Percentiles rank a stretch among this genome's conserved stretches.
Evolutionary conservation across 192 early-diverging fungal species (phyloP).

Genomic region (Umbelopsis ramanniana): DNA sequence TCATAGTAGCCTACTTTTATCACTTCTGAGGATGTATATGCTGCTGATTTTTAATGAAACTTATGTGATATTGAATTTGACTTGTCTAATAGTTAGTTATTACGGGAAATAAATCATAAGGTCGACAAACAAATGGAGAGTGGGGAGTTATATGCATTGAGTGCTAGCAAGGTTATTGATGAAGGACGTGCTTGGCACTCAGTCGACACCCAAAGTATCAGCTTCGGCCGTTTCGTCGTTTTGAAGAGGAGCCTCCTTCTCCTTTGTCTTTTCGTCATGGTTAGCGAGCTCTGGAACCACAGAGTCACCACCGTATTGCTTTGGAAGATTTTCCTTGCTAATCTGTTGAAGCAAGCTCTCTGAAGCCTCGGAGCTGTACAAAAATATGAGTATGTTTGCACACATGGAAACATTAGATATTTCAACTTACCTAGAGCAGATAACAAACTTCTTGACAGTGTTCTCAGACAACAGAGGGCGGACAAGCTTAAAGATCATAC

Average conservation of each 20-base stretch:
- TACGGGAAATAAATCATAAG: background rate
- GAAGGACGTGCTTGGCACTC: background rate
- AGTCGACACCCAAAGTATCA: conserved; percentile 6
- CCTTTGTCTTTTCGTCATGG: background rate
- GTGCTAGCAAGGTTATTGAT: background rate
- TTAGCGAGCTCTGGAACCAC: background rate
- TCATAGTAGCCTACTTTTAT: no score
- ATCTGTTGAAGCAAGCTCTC: conserved; percentile 45
- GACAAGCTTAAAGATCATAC: conserved; percentile 60
- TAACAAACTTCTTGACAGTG: conserved; percentile 65
- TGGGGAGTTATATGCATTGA: background rate
- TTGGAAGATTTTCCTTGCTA: conserved; percentile 42
- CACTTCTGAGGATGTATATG: no score
- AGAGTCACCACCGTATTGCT: conserved; percentile 31
- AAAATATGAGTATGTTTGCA: background rate
- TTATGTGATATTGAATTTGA: no score
- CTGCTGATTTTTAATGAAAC: no score
- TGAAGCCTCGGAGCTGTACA: conserved; percentile 25
- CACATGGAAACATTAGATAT: no score
- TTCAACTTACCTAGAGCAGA: conserved; percentile 48
- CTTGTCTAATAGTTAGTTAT: background rate
- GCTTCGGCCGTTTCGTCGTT: background rate
- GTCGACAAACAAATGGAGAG: background rate
- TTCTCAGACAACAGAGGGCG: conserved; percentile 58
- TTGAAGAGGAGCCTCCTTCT: background rate